These are phyloP conservation scores for Aspergillus proliferans DNA, from an alignment of 2,329 filamentous ascomycete genomes.

Conservation along the genomic window DNA sequence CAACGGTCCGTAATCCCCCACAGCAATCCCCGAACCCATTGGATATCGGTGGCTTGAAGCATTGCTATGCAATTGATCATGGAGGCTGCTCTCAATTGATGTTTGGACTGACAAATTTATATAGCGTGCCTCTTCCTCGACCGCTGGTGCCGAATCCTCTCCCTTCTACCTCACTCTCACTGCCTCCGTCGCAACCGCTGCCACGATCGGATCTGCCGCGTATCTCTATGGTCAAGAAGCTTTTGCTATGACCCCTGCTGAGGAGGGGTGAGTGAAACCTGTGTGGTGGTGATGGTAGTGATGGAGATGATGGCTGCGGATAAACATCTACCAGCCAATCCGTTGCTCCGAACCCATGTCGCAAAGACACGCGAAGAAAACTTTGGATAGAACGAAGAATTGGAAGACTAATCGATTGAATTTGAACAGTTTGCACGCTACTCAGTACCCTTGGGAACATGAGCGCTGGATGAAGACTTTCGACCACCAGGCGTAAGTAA, in stretches of 20 bases:
- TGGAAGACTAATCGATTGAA: constrained; percentile 22
- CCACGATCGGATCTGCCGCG: constrained; percentile 82
- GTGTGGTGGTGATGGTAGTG: neutral
- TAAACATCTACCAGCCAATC: constrained; percentile 12
- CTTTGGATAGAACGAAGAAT: constrained; percentile 7
- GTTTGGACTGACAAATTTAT: constrained; percentile 27
- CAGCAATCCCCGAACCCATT: constrained; percentile 17
- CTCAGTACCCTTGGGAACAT: constrained; percentile 94
- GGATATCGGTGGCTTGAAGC: constrained; percentile 20
- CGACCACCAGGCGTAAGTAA: constrained; percentile 86
- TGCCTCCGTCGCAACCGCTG: constrained; percentile 76
- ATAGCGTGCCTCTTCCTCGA: constrained; percentile 63
- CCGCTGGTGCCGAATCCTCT: constrained; percentile 63
- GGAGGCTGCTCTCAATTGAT: constrained; percentile 26
- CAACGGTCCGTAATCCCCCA: constrained; percentile 62
- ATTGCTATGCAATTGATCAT: constrained; percentile 16
- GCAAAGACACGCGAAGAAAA: constrained; percentile 7
- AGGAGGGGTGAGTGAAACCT: constrained; percentile 81
- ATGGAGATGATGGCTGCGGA: neutral
- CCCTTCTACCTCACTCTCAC: constrained; percentile 79
- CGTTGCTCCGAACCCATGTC: constrained; percentile 14
- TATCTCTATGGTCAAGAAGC: constrained; percentile 87
- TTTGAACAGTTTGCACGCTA: constrained; percentile 71
- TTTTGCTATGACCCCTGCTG: constrained; percentile 82
- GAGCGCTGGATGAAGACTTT: constrained; percentile 88